Percentiles rank a stretch among this genome's conserved stretches.
Evolutionary conservation across 768 basidiomycete species (phyloP).

Genomic region (Trametes cingulata): DNA sequence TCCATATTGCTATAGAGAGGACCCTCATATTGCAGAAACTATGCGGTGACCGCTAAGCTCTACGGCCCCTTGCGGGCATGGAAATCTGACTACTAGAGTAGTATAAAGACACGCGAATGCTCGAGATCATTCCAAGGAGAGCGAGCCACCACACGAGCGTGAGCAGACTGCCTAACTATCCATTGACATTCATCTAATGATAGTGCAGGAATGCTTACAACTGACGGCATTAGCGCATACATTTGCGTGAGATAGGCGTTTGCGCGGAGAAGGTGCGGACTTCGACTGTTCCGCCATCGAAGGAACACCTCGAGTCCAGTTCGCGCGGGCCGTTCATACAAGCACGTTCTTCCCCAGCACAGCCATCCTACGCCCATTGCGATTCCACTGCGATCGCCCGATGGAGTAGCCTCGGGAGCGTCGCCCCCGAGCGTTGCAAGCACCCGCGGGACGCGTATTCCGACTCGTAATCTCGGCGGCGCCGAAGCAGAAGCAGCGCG

Average conservation of each 20-base stretch:
- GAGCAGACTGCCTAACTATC: too few species aligned
- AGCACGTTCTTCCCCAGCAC: constrained; percentile 8
- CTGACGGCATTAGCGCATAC: too few species aligned
- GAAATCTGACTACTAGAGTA: too few species aligned
- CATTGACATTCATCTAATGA: too few species aligned
- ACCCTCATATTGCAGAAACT: too few species aligned
- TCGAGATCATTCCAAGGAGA: too few species aligned
- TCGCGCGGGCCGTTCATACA: constrained; percentile 3
- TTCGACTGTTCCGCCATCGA: neutral
- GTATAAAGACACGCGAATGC: too few species aligned
- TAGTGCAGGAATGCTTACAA: too few species aligned
- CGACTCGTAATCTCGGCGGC: constrained; percentile 1
- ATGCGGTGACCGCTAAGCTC: too few species aligned
- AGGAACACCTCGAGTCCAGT: neutral
- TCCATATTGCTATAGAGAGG: too few species aligned
- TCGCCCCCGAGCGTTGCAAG: neutral
- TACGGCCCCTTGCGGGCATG: too few species aligned
- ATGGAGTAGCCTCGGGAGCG: constrained; percentile 15
- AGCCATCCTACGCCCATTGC: neutral
- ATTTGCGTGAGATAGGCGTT: neutral
- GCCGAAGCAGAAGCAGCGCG: neutral
- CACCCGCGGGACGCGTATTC: constrained; percentile 3
- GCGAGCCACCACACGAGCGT: too few species aligned
- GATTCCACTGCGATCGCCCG: neutral
- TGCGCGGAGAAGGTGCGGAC: constrained; percentile 14